Conservation (phyloP, 139 green algal species). For the Yamagishiella unicocca region DNA sequence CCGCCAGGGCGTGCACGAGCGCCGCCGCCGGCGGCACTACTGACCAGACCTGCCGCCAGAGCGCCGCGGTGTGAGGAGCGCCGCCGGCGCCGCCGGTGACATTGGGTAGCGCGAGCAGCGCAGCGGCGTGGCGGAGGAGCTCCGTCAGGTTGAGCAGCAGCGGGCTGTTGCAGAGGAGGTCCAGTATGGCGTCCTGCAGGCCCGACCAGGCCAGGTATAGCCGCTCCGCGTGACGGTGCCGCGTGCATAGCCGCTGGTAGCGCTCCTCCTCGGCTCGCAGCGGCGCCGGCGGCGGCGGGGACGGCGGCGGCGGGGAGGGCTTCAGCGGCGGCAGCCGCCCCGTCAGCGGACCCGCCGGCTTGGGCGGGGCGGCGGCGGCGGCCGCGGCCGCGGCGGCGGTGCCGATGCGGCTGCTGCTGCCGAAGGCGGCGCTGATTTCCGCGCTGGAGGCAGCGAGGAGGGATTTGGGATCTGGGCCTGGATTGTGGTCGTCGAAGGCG, state of each 20-base stretch:
- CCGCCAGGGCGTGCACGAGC: background rate
- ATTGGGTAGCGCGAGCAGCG: conserved; percentile 16
- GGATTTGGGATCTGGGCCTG: background rate
- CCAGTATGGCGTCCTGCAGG: conserved; percentile 17
- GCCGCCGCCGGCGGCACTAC: conserved; percentile 27
- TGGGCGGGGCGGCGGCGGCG: background rate
- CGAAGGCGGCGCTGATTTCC: background rate
- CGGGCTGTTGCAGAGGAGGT: conserved; percentile 36
- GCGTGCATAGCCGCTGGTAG: background rate
- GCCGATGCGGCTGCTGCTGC: background rate
- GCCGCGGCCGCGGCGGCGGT: background rate
- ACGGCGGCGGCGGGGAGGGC: background rate
- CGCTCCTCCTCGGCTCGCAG: conserved; percentile 23
- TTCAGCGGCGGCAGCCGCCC: background rate
- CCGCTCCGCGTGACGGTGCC: background rate
- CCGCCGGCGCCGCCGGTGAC: background rate
- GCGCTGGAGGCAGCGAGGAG: background rate
- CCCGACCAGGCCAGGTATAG: conserved; percentile 25
- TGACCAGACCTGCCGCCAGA: conserved; percentile 31
- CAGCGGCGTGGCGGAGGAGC: conserved; percentile 3
- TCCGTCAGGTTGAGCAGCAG: conserved; percentile 28
- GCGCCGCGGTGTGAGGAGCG: background rate
- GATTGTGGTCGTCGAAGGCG: background rate
- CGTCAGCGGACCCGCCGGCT: background rate
- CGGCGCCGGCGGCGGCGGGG: background rate